Evolutionary conservation across 768 basidiomycete species (phyloP).

Genomic region (Serendipita sp.): DNA sequence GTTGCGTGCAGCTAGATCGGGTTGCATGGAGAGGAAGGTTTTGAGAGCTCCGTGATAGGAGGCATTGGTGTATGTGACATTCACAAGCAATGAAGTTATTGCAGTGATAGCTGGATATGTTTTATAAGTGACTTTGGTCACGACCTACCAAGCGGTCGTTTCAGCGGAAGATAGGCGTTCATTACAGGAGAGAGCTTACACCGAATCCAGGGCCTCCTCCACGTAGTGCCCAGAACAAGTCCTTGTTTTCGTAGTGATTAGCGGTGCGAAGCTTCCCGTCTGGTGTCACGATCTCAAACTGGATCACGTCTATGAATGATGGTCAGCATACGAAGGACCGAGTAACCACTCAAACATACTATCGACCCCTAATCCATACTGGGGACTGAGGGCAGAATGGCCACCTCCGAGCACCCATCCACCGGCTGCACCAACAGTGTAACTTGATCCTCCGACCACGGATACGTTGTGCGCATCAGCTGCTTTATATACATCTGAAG

Average conservation of each 20-base stretch:
- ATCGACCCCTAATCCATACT: conserved; percentile 25
- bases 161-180: neutral
- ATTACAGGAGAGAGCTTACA: neutral
- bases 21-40: neutral
- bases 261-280: conserved; percentile 6
- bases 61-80: neutral
- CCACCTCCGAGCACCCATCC: conserved; percentile 36
- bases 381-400: conserved; percentile 26
- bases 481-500: conserved; percentile 26
- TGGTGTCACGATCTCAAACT: conserved; percentile 10
- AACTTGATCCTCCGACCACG: conserved; percentile 31
- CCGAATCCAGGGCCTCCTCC: conserved; percentile 9
- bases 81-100: neutral
- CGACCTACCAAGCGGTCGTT: neutral
- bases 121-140: conserved; percentile 2
- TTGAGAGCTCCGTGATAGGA: neutral
- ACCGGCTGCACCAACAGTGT: conserved; percentile 30
- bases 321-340: neutral
- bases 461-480: conserved; percentile 25
- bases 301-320: neutral
- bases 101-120: conserved; percentile 1
- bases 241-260: conserved; percentile 2
- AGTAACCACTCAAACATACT: neutral
- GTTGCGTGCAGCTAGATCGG: neutral
- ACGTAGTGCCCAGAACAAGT: conserved; percentile 11